Conservation (phyloP, 257 asterid genomes). For the Hygrophila difformis region DNA sequence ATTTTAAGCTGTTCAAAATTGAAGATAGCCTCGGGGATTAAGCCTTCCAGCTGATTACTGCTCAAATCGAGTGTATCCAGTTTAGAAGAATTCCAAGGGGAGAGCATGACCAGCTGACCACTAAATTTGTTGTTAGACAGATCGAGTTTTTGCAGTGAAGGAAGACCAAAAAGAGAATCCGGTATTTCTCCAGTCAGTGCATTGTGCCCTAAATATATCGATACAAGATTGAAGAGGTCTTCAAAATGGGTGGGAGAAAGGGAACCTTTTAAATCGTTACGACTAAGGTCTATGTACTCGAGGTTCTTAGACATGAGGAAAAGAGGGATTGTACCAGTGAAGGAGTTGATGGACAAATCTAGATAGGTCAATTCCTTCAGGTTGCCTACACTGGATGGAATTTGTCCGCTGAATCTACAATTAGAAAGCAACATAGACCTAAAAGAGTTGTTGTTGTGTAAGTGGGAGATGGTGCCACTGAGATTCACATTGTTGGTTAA, state of each 20-base stretch:
- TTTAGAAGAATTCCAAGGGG: neutral
- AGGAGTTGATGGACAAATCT: conserved; percentile 11
- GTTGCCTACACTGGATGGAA: no score
- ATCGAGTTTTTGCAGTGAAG: conserved; percentile 21
- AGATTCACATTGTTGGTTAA: no score
- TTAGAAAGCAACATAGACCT: no score
- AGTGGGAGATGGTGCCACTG: no score
- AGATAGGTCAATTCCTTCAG: conserved; percentile 18
- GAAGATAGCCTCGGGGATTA: conserved; percentile 16
- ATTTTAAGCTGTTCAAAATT: neutral
- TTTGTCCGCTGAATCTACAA: no score
- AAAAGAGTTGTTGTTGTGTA: no score
- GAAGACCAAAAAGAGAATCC: conserved; percentile 18
- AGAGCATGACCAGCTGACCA: conserved; percentile 18
- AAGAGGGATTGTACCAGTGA: no score
- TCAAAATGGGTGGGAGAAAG: conserved; percentile 21
- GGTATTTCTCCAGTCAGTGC: conserved; percentile 25
- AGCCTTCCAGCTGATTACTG: conserved; percentile 18
- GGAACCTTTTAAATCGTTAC: conserved; percentile 18
- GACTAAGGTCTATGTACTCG: conserved; percentile 1
- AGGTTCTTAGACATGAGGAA: conserved; percentile 25
- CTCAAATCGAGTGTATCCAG: no score
- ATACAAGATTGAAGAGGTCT: conserved; percentile 12
- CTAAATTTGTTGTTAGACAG: conserved; percentile 23
- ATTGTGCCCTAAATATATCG: conserved; percentile 15